Base-by-base conservation (phyloP, 2,329 filamentous ascomycete species). In the Colletotrichum melonis region DNA sequence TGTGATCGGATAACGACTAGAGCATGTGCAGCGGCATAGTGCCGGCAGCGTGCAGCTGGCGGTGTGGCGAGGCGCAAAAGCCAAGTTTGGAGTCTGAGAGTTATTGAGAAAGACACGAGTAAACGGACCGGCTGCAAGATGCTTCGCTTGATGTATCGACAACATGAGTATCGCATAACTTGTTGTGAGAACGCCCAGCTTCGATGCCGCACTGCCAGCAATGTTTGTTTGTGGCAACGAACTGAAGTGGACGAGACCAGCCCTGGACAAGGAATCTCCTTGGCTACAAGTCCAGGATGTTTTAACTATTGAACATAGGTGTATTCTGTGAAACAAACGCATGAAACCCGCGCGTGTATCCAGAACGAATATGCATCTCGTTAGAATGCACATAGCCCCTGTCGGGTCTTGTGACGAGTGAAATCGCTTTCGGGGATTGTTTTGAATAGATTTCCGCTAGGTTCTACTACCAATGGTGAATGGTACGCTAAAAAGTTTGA, bases 271-370 rank as follows among this genome's bases (percentile, higher is more conserved):
- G 42, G 42, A 22, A n/a, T 11, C 42, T 49, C 42, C 42, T 49
- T n/a, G 42, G 8, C 42, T 7, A 8, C 16, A 49, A 49, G 19
- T 2, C 9, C 19, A 7, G 42, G 28, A 7, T 22, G 52, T 72
- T 72, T 69, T 38, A n/a, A 4, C 26, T 22, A 52, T 28, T 22
- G n/a, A 42, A 38, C 22, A 35, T 56, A 46, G 22, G 49, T 46
- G 42, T 54, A 7, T 71, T 22, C 19, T 22, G 42, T 68, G 69
- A 63, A 69, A 72, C 65, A 24, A 35, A 69, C 54, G 35, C 54
- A 54, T 72, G 65, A 69, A 69, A 69, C 69, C 26, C 5, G 52
- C 38, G 19, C 2, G 12, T 30, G 4, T 12, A 52, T 32, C 19
- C 42, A 35, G 6, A 54, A 26, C 9, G 52, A 12, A 19, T 42